Evolutionary conservation across 2,329 filamentous ascomycete species (phyloP).

Genomic region (Xylariaceae sp.): DNA sequence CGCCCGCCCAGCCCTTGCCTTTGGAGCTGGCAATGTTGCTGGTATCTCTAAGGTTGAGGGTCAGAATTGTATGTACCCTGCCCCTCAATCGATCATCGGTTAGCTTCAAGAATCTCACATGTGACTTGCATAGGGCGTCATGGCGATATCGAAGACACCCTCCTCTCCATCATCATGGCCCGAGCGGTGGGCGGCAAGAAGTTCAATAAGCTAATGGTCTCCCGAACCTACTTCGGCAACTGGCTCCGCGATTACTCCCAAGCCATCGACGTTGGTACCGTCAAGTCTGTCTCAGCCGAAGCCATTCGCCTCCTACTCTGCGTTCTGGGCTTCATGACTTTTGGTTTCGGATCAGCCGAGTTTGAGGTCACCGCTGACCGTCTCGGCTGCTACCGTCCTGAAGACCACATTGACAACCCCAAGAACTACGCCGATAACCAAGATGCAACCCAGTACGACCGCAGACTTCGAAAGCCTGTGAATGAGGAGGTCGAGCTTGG

Average conservation of each 20-base stretch:
- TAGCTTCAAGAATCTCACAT: slow-evolving; percentile 3
- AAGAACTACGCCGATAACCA: slow-evolving; percentile 85
- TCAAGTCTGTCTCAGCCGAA: slow-evolving; percentile 86
- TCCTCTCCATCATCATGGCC: slow-evolving; percentile 65
- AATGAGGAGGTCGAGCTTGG: slow-evolving; percentile 74
- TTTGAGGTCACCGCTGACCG: slow-evolving; percentile 79
- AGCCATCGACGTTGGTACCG: slow-evolving; percentile 86
- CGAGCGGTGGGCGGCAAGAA: slow-evolving; percentile 61
- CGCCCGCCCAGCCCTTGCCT: slow-evolving; percentile 66
- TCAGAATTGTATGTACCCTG: slow-evolving; percentile 70
- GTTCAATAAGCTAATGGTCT: slow-evolving; percentile 82
- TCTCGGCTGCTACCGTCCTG: slow-evolving; percentile 75
- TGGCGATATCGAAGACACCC: slow-evolving; percentile 89
- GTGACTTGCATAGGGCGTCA: slow-evolving; percentile 58
- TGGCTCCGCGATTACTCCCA: slow-evolving; percentile 93
- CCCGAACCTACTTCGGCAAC: slow-evolving; percentile 92
- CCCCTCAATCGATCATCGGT: not conserved
- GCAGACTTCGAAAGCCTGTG: slow-evolving; percentile 74
- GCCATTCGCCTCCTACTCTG: slow-evolving; percentile 87
- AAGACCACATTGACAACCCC: slow-evolving; percentile 76
- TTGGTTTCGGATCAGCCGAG: slow-evolving; percentile 78
- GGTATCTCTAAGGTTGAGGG: slow-evolving; percentile 76
- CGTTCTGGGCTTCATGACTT: slow-evolving; percentile 85
- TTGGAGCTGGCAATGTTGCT: slow-evolving; percentile 86
- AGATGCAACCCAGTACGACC: slow-evolving; percentile 80